These are phyloP conservation scores for Poa annua DNA, from an alignment of 176 grass and related monocot species.

Conservation along the genomic window DNA sequence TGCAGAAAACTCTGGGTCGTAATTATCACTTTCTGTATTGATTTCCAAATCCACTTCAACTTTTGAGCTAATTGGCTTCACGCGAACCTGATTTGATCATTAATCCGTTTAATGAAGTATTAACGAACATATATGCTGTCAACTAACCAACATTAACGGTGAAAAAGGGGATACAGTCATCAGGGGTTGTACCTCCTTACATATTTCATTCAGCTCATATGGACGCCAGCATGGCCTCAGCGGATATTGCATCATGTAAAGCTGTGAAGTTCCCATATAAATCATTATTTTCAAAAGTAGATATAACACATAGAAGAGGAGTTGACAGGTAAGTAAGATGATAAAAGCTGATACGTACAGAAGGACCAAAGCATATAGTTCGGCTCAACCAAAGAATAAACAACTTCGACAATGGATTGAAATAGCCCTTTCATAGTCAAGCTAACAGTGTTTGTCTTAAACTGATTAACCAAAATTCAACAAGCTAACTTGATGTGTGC, in stretches of 20 bases:
- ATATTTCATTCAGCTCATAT: conserved; percentile 76
- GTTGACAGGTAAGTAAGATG: conserved; percentile 2
- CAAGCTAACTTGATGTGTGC: conserved; percentile 3
- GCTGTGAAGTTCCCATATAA: conserved; percentile 47
- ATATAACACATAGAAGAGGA: conserved; percentile 39
- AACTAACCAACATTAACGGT: conserved; percentile 21
- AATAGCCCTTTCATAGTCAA: not conserved
- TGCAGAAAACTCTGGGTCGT: conserved; percentile 58
- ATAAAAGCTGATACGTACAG: not conserved
- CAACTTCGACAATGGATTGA: not conserved
- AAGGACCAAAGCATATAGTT: not conserved
- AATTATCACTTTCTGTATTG: conserved; percentile 67
- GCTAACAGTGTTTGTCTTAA: not conserved
- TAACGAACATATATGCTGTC: conserved; percentile 11
- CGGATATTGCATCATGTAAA: conserved; percentile 89
- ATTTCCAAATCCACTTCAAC: conserved; percentile 83
- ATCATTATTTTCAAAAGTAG: conserved; percentile 56
- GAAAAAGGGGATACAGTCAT: conserved; percentile 16
- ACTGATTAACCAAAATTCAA: not conserved
- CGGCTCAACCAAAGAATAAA: not conserved
- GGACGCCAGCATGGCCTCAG: conserved; percentile 87
- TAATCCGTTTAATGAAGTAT: conserved; percentile 21
- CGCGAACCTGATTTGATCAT: conserved; percentile 59
- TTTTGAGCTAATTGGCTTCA: conserved; percentile 69
- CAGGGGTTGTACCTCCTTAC: conserved; percentile 65